Base-by-base conservation (phyloP, 768 basidiomycete genomes). In the Scleroderma citrinum region DNA sequence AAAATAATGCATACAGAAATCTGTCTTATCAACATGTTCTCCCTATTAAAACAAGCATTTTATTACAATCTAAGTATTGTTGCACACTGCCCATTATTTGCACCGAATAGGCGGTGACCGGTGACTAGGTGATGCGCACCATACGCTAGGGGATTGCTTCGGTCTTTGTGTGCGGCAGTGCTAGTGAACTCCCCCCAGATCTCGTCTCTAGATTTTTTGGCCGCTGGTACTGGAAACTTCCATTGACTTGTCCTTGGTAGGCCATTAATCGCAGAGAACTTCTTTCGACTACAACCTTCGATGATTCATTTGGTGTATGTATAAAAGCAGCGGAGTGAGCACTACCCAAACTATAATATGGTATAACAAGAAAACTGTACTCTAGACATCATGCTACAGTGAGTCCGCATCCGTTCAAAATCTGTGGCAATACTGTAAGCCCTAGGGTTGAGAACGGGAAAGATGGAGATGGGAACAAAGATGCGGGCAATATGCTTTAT, bases 91-190 rank as follows among this genome's bases (percentile, higher is more conserved):
- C 16, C 19, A 29, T 29, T n/a, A 7, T 43, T 36, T 49, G 48
- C 39, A 49, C 48, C 30, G 44, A 44, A 26, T 32, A 42, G 40
- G 41, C 24, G 32, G 48, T 42, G 40, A 26, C 41, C 24, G 32
- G 48, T 42, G 40, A 26, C 41, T 31, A 36, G 35, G 48, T 44
- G 48, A 44, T 32, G 41, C 17, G 31, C 48, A 44, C 48, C 48
- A 49, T 49, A 49, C n/a, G n/a, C n/a, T n/a, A n/a, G n/a, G n/a
- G n/a, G n/a, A n/a, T n/a, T n/a, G n/a, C n/a, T n/a, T n/a, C n/a
- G n/a, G n/a, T n/a, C n/a, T n/a, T n/a, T n/a, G n/a, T n/a, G n/a
- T n/a, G n/a, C n/a, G n/a, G n/a, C n/a, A n/a, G n/a, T n/a, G n/a
- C n/a, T n/a, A n/a, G n/a, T n/a, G n/a, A n/a, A n/a, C n/a, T n/a